These are phyloP conservation scores for Solanum sejunctum DNA, from an alignment of 257 asterid species.

Conservation along the genomic window DNA sequence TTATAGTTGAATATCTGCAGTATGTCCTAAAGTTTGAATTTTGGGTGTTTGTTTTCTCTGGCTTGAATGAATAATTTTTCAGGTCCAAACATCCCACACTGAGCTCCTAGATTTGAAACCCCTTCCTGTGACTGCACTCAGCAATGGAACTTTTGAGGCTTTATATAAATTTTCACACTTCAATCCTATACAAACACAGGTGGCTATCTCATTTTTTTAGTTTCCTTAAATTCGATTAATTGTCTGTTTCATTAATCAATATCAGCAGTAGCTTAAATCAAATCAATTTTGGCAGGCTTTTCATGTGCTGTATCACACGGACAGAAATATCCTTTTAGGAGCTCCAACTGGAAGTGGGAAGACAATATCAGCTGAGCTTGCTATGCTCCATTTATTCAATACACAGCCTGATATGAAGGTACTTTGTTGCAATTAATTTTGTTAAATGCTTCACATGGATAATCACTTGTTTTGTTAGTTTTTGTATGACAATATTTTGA, in stretches of 20 bases:
- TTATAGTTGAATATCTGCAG: neutral
- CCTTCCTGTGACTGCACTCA: slow-evolving; percentile 95
- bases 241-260: neutral
- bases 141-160: slow-evolving; percentile 66
- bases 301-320: slow-evolving; percentile 83
- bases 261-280: slow-evolving; percentile 11
- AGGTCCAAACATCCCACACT: slow-evolving; percentile 86
- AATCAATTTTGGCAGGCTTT: slow-evolving; percentile 59
- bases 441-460: neutral
- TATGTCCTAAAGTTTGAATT: neutral
- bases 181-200: slow-evolving; percentile 99
- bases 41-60: neutral
- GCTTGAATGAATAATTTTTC: slow-evolving; percentile 9
- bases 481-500: neutral
- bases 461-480: neutral
- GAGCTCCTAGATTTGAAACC: slow-evolving; percentile 97
- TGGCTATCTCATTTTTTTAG: neutral
- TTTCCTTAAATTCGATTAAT: neutral
- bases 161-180: slow-evolving; percentile 82
- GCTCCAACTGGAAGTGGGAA: slow-evolving; percentile 99
- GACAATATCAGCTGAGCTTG: slow-evolving; percentile 99
- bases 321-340: slow-evolving; percentile 91
- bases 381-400: slow-evolving; percentile 85
- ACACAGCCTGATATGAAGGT: slow-evolving; percentile 99
- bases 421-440: neutral